Base-by-base conservation (phyloP, 2,329 filamentous ascomycete genomes). In the Cordyceps cicadae region DNA sequence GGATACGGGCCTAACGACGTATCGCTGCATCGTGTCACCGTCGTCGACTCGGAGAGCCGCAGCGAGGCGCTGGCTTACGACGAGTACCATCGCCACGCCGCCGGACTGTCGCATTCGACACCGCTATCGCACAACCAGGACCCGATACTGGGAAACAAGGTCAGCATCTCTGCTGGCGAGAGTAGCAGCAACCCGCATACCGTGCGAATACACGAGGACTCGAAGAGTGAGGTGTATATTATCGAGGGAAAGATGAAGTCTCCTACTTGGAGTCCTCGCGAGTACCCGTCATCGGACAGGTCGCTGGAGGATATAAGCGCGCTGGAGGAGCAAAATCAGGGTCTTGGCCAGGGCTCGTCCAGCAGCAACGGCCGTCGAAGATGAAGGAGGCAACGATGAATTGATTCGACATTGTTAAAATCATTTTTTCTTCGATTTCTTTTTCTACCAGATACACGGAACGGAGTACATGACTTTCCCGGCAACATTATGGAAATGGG, bases 1-100 rank as follows among this genome's bases (percentile, higher is more conserved):
- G 71, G 67, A 1, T 73, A 70, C 54, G 75, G 71, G 0, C 71
- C 70, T 4, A 68, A 70, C 29, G 75, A 78, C 32, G 64, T 76
- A 12, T 74, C 73, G 3, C 66, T 77, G 7, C 67, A 71, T 24
- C 64, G 65, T 11, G 63, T 74, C 41, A 63, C 65, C 12, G 51
- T 54, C 4, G 64, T 69, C 41, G 64, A 65, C 15, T 66, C 62
- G 15, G 62, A 63, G n/a, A 64, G 63, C 56, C 68, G 63, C 39
- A 54, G 52, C 11, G 52, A 54, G 39, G 52, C 60, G 66, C 39
- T 57, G 53, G 61, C 58, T 43, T 70, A 59, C 32, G 64, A 66
- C 50, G 62, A 63, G 9, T 63, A 63, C n/a, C 62, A 62, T 21
- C 48, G 53, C 3, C 55, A 63, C 17, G 56, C 55, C 7, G 49